These are phyloP conservation scores for Ophiostoma sp. DNA, from an alignment of 2,329 filamentous ascomycete species.

Conservation along the genomic window DNA sequence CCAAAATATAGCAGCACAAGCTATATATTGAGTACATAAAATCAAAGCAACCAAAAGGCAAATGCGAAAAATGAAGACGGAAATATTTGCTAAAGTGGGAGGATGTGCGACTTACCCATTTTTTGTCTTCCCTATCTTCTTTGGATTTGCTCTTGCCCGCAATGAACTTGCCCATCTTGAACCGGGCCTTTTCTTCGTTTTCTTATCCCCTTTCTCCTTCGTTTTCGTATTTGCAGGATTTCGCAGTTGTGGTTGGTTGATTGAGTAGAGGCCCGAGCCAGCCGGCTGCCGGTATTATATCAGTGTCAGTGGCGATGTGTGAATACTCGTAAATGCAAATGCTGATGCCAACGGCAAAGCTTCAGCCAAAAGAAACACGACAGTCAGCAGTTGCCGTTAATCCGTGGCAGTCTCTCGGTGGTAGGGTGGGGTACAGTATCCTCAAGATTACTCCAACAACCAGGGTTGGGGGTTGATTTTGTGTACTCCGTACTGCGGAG, in stretches of 20 bases:
- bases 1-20: neutral
- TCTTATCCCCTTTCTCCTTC: neutral
- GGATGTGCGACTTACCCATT: conserved; percentile 24
- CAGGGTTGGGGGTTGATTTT: neutral
- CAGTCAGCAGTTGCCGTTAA: no score
- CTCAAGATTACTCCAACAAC: neutral
- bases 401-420: neutral
- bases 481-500: neutral
- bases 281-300: neutral
- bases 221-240: neutral
- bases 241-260: neutral
- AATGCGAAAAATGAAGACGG: neutral
- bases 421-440: neutral
- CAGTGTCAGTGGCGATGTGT: neutral
- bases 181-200: neutral
- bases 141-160: conserved; percentile 15
- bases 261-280: neutral
- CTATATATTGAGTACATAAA: neutral
- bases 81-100: neutral
- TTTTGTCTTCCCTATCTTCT: conserved; percentile 24
- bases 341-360: neutral
- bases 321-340: no score
- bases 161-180: neutral
- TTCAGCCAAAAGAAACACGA: neutral
- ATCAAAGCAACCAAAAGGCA: neutral